Base-by-base conservation (phyloP, 2,329 filamentous ascomycete genomes). In the Curvularia hawaiiensis region DNA sequence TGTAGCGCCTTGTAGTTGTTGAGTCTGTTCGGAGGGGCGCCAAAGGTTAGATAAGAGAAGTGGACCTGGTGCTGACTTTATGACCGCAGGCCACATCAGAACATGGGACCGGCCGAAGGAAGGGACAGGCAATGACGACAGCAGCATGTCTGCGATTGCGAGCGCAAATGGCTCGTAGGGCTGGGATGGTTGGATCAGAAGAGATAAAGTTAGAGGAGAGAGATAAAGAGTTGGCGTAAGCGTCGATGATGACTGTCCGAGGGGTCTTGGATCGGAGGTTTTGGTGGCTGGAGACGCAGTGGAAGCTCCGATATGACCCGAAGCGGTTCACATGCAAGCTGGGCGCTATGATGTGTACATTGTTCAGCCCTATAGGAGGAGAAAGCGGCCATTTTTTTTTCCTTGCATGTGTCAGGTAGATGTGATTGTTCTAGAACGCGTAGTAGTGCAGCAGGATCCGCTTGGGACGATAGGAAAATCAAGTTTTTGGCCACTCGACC, bases 31-130 rank as follows among this genome's bases (percentile, higher is more conserved):
- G 49, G 56, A 54, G 46, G 56, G 54, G 45, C 41, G 45, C 41
- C 41, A 57, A 38, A 50, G 20, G 31, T 45, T 31, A 58, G 61
- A 64, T 61, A 64, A 63, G 54, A 41, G 53, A 64, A 64, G 60
- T 68, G 64, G 61, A 66, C 57, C 63, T 5, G 8, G 18, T 41
- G 52, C 58, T 64, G 52, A 64, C 49, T 39, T 47, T 52, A 61
- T 33, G 45, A 45, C 56, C 60, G 62, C 73, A 91, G 89, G 90
- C 38, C 90, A 92, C 74, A 84, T 92, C 62, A 85, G 87, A 59
- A 91, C 89, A 31, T 92, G 89, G 89, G 84, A 87, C 64, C 83
- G 90, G 60, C 90, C 89, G 6, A 80, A 78, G 58, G 79, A 81
- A 59, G 77, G 73, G 54, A 68, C 75, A 38, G 67, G 63, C n/a